Evolutionary conservation across 345 rosid genomes (phyloP).

Genomic region (Gynandropsis gynandra): DNA sequence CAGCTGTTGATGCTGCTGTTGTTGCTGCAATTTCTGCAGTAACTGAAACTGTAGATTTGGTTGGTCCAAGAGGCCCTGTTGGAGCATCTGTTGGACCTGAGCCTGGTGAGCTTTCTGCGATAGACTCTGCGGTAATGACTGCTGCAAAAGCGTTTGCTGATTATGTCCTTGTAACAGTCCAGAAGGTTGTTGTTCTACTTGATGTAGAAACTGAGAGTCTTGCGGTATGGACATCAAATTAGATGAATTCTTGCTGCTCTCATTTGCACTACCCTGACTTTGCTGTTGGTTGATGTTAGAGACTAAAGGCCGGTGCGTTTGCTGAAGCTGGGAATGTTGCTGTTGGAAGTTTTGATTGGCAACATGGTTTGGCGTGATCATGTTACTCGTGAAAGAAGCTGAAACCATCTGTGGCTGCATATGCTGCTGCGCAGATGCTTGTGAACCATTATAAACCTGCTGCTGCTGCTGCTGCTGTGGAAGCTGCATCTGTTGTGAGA

Average conservation of each 20-base stretch:
- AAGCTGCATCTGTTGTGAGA: constrained; percentile 40
- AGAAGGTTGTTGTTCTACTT: constrained; percentile 57
- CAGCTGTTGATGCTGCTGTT: constrained; percentile 45
- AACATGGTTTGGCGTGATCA: constrained; percentile 18
- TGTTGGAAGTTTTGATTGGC: constrained; percentile 24
- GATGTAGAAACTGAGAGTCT: constrained; percentile 53
- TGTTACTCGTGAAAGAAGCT: constrained; percentile 25
- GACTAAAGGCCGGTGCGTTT: constrained; percentile 20
- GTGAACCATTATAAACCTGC: constrained; percentile 17
- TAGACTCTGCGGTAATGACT: constrained; percentile 42
- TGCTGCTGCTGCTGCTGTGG: constrained; percentile 34
- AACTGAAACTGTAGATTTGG: constrained; percentile 48
- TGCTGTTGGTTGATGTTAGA: constrained; percentile 18
- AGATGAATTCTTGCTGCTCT: constrained; percentile 41
- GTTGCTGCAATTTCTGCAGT: constrained; percentile 55
- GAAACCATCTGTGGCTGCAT: constrained; percentile 28
- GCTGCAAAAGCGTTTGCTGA: constrained; percentile 63
- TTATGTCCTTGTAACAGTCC: constrained; percentile 47
- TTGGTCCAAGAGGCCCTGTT: constrained; percentile 52
- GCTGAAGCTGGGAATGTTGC: constrained; percentile 25
- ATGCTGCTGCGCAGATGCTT: constrained; percentile 26
- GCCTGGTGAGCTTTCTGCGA: constrained; percentile 52
- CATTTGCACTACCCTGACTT: constrained; percentile 23
- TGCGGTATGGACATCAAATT: constrained; percentile 51
- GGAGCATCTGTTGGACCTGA: constrained; percentile 46